Evolutionary conservation across 2,329 filamentous ascomycete genomes (phyloP).

Genomic region (Alternaria panax): DNA sequence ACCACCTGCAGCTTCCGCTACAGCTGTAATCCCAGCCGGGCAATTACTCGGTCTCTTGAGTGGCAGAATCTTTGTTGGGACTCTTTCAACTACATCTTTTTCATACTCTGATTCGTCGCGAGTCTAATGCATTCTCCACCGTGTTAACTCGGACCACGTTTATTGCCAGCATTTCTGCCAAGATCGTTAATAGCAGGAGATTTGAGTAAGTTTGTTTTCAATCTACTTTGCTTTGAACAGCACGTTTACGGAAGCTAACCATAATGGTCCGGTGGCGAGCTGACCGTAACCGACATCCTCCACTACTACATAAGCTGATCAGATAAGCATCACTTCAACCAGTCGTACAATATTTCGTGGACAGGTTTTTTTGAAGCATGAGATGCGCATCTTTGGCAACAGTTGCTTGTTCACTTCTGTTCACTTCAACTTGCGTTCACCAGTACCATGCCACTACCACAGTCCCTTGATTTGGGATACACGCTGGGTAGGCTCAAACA

Average conservation of each 20-base stretch:
- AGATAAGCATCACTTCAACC: background rate
- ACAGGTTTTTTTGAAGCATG: background rate
- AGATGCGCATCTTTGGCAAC: background rate
- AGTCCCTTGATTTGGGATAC: slow-evolving; percentile 64
- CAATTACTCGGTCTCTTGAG: too few relatives aligned
- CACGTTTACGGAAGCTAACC: background rate
- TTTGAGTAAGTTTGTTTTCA: background rate
- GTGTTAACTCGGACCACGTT: too few relatives aligned
- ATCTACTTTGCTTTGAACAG: background rate
- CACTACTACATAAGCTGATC: background rate
- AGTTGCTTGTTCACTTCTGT: background rate
- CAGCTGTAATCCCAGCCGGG: too few relatives aligned
- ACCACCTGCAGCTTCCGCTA: too few relatives aligned
- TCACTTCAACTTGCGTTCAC: background rate
- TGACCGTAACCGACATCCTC: background rate
- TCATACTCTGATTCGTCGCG: too few relatives aligned
- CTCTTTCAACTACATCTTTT: too few relatives aligned
- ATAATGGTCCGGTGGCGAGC: background rate
- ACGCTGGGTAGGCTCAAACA: slow-evolving; percentile 75
- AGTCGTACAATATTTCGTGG: background rate
- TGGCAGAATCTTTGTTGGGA: too few relatives aligned
- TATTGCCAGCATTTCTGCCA: too few relatives aligned
- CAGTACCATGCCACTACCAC: slow-evolving; percentile 33
- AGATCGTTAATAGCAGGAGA: too few relatives aligned
- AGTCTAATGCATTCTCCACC: too few relatives aligned